phyloP scores from a whole-genome alignment of 352 stramenopile species.

The Phytophthora kernoviae region DNA sequence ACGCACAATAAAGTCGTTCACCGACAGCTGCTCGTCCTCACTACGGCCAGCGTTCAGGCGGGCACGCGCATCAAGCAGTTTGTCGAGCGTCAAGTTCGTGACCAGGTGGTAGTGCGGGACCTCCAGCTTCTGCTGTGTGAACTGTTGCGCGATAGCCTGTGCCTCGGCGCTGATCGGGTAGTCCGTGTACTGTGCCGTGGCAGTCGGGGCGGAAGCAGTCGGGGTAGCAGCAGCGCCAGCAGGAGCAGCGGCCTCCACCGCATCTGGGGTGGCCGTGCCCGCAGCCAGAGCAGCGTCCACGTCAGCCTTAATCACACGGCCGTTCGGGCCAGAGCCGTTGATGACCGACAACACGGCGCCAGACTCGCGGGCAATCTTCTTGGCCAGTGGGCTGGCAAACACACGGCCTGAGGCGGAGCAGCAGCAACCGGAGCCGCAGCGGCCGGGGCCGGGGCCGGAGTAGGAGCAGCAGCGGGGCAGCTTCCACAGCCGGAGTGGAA shows the following conservation, averaged over 20 bases:
- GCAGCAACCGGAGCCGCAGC: conserved; percentile 22
- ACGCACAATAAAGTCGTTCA: conserved; percentile 99
- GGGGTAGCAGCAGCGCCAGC: conserved; percentile 31
- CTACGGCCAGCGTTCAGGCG: conserved; percentile 91
- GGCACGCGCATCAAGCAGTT: conserved; percentile 91
- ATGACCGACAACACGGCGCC: conserved; percentile 67
- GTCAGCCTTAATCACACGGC: conserved; percentile 94
- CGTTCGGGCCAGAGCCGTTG: conserved; percentile 84
- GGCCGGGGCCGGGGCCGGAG: conserved; percentile 16
- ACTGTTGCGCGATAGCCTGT: conserved; percentile 80
- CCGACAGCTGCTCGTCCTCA: conserved; percentile 93
- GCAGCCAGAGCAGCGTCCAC: conserved; percentile 91
- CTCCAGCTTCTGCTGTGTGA: conserved; percentile 93
- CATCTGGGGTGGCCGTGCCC: conserved; percentile 37
- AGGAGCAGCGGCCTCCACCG: conserved; percentile 26
- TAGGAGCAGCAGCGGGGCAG: conserved; percentile 24
- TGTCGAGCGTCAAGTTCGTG: conserved; percentile 93
- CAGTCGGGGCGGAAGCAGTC: conserved; percentile 36
- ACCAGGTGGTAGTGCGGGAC: conserved; percentile 98
- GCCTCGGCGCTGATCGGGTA: conserved; percentile 89
- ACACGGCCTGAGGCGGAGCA: conserved; percentile 74
- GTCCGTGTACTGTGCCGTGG: conserved; percentile 90
- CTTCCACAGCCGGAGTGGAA: conserved; percentile 24
- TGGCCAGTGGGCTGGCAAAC: conserved; percentile 94
- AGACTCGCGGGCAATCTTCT: conserved; percentile 88